Evolutionary conservation across 2,329 filamentous ascomycete genomes (phyloP).

Genomic region (Fusarium foetens): DNA sequence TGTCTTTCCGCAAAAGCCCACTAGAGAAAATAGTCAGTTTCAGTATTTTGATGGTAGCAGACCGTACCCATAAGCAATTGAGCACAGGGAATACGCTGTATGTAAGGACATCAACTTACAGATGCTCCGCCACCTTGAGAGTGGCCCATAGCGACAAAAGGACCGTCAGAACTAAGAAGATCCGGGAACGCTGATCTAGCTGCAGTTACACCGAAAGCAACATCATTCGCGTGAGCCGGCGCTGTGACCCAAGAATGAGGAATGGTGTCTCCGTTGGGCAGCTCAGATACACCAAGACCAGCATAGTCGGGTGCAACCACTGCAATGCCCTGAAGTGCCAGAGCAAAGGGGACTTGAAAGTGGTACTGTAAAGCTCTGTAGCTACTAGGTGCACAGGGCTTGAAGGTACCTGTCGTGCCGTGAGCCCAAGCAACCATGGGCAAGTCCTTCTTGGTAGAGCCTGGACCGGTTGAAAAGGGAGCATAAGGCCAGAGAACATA

Average conservation of each 20-base stretch:
- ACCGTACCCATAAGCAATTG: not conserved
- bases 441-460: not conserved
- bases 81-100: fast-evolving
- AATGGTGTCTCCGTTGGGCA: constrained; percentile 18
- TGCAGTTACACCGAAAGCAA: constrained; percentile 22
- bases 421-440: constrained; percentile 4
- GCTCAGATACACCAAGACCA: constrained; percentile 20
- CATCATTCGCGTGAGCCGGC: constrained; percentile 29
- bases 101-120: not conserved
- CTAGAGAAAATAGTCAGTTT: not conserved
- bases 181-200: constrained; percentile 18
- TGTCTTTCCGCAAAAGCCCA: constrained; percentile 30
- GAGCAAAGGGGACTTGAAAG: constrained; percentile 25
- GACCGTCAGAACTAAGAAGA: not conserved
- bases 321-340: constrained; percentile 29
- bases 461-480: not conserved
- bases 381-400: constrained; percentile 24
- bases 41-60: not conserved
- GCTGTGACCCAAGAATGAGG: constrained; percentile 21
- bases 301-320: constrained; percentile 31
- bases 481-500: constrained; percentile 1
- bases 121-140: not conserved
- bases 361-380: constrained; percentile 31
- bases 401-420: constrained; percentile 21
- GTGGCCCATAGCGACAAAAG: constrained; percentile 3